phyloP scores from a whole-genome alignment of 2,329 filamentous ascomycete species.

The Aphanoascus verrucosus region DNA sequence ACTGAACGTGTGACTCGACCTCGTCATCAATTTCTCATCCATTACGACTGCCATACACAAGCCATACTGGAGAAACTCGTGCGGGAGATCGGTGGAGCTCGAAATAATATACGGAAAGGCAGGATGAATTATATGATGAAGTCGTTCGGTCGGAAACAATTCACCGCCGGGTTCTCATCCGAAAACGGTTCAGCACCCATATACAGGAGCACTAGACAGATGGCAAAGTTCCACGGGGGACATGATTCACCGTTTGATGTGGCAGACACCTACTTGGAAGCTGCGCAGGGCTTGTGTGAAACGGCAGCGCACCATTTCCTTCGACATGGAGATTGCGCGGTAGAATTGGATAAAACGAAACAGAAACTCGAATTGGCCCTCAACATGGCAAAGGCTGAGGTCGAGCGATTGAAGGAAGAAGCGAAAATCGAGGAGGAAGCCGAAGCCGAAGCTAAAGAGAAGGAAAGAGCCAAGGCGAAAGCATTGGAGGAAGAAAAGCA shows the following conservation, averaged over 20 bases:
- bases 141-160: slow-evolving; percentile 13
- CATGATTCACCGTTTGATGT: slow-evolving; percentile 50
- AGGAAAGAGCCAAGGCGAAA: slow-evolving; percentile 6
- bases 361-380: slow-evolving; percentile 54
- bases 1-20: slow-evolving; percentile 48
- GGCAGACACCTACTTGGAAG: slow-evolving; percentile 67
- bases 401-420: slow-evolving; percentile 46
- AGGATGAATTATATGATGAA: slow-evolving; percentile 46
- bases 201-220: slow-evolving; percentile 9
- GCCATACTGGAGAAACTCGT: slow-evolving; percentile 72
- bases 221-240: background rate
- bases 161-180: slow-evolving; percentile 5
- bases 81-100: slow-evolving; percentile 64
- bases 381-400: slow-evolving; percentile 50
- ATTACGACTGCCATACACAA: slow-evolving; percentile 82
- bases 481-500: slow-evolving; percentile 10
- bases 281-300: slow-evolving; percentile 71
- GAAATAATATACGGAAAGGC: slow-evolving; percentile 77
- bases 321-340: slow-evolving; percentile 73
- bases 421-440: slow-evolving; percentile 27
- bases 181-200: slow-evolving; percentile 11
- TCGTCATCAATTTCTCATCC: slow-evolving; percentile 71
- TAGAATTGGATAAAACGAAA: slow-evolving; percentile 61
- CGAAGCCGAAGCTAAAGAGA: slow-evolving; percentile 10
- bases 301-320: slow-evolving; percentile 79